phyloP scores from a whole-genome alignment of 2,329 filamentous ascomycete genomes.

The Colletotrichum spinosum region DNA sequence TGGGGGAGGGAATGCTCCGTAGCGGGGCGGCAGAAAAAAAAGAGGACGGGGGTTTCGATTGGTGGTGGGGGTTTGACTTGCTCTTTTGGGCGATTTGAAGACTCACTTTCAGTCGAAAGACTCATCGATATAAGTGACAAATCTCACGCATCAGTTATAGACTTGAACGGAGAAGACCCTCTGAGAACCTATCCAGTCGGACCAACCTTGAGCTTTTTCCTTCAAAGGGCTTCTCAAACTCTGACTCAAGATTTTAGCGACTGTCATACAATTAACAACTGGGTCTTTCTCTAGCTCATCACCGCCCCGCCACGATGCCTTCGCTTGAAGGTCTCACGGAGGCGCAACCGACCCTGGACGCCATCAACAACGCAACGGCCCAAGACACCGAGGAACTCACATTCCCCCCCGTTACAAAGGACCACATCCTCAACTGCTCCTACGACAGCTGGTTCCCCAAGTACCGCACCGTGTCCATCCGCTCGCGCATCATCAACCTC shows the following conservation, averaged over 20 bases:
- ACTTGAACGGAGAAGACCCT: too few species aligned
- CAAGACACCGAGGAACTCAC: conserved; percentile 56
- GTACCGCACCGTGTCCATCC: conserved; percentile 81
- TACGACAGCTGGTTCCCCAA: conserved; percentile 92
- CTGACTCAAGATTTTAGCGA: not conserved
- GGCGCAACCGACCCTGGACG: conserved; percentile 31
- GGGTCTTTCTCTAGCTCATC: not conserved
- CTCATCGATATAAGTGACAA: conserved; percentile 36
- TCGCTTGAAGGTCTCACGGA: conserved; percentile 41
- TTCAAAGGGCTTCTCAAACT: not conserved
- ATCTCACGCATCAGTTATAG: not conserved
- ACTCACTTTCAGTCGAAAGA: conserved; percentile 29
- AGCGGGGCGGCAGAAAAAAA: conserved; percentile 33
- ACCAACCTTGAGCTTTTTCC: too few species aligned
- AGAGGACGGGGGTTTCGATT: not conserved
- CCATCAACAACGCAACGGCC: conserved; percentile 26
- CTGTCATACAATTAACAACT: not conserved
- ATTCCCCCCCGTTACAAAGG: conserved; percentile 86
- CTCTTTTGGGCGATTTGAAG: conserved; percentile 29
- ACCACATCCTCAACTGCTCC: conserved; percentile 93
- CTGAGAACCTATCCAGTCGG: too few species aligned
- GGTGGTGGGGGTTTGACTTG: conserved; percentile 32
- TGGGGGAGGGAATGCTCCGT: too few species aligned
- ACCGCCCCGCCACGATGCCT: conserved; percentile 44
- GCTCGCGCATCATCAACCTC: conserved; percentile 86